Base-by-base conservation (phyloP, 1,139 yeast species). In the Geotrichum reessii region DNA sequence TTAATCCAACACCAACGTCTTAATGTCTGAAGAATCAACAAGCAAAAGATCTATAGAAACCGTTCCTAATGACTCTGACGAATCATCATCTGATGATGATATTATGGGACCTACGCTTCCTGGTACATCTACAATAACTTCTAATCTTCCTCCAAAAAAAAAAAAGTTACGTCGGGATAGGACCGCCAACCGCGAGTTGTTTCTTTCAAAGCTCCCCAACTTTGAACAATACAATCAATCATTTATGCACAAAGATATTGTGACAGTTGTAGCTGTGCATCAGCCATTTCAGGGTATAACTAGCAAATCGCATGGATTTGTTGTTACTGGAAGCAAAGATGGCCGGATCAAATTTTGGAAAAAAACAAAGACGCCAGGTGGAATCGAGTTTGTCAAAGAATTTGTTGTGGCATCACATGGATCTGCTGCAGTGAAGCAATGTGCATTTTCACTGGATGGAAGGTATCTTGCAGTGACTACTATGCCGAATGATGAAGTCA, bases 261-360 rank as follows among this genome's bases (percentile, higher is more conserved):
- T 72, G 12, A 62, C 67, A 3, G 53, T 58, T 8, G 58, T 65
- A 5, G 58, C 61, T 3, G 63, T 64, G 9, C 63, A 63, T 27
- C 63, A 65, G 44, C 63, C 61, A 5, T 49, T 52, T 19, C 25
- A 22, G 12, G 17, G 37, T 9, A 9, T 27, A n/a, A 47, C 31
- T 5, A 56, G 52, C 28, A 47, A 50, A 22, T 56, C 56, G 2
- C 50, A 56, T 22, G 66, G 66, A 25, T 64, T 73, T 47, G 59
- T 78, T 1, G 68, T 74, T 11, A 69, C 77, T 0, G 76, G 78
- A 1, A 73, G 77, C n/a, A 61, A 53, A 27, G 79, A 77, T 57
- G 82, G 82, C 0, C 61, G 65, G 22, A 66, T 79, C 52, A 78
- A 76, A 63, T 75, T 78, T 63, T 78, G 81, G 81, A 68, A 65